A percentile compares a stretch with the other conserved stretches of the same genome.
phyloP scores from a whole-genome alignment of 2,329 filamentous ascomycete genomes.

The Myriosclerotinia duriaeana region DNA sequence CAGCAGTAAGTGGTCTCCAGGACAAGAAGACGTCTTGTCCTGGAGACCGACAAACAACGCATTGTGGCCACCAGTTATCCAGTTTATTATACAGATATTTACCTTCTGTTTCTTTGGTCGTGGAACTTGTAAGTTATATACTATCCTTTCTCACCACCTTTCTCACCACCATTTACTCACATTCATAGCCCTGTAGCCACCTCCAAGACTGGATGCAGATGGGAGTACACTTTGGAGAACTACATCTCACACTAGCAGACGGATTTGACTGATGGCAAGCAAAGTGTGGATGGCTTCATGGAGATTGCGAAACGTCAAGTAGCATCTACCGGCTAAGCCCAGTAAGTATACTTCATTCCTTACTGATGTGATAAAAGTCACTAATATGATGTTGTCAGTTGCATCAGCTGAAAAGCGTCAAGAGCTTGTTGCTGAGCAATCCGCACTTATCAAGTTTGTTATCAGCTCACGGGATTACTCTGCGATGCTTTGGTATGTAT shows the following conservation, averaged over 20 bases:
- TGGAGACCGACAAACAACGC: too few species aligned
- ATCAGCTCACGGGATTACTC: slow-evolving; percentile 41
- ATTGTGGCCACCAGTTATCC: background rate
- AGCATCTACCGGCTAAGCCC: slow-evolving; percentile 23
- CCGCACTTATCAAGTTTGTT: slow-evolving; percentile 43
- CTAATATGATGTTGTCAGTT: slow-evolving; percentile 25
- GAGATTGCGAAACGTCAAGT: slow-evolving; percentile 24
- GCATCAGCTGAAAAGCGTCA: slow-evolving; percentile 37
- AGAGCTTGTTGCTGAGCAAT: slow-evolving; percentile 43
- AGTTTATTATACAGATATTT: background rate
- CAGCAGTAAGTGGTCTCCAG: too few species aligned
- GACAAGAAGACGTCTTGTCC: too few species aligned
- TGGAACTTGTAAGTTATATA: background rate
- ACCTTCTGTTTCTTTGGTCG: background rate
- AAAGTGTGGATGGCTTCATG: background rate
- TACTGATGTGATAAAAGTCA: slow-evolving; percentile 22
- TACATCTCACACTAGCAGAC: background rate
- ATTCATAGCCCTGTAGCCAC: too few species aligned
- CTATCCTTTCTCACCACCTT: background rate
- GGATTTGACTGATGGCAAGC: background rate
- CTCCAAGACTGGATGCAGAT: background rate
- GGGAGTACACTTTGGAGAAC: background rate
- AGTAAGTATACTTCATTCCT: slow-evolving; percentile 36
- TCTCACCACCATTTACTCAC: background rate
- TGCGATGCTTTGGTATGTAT: background rate